Percentiles rank a stretch among this genome's conserved stretches.
Conservation (phyloP, 495 filamentous ascomycete genomes). For the Cetradonia linearis region DNA sequence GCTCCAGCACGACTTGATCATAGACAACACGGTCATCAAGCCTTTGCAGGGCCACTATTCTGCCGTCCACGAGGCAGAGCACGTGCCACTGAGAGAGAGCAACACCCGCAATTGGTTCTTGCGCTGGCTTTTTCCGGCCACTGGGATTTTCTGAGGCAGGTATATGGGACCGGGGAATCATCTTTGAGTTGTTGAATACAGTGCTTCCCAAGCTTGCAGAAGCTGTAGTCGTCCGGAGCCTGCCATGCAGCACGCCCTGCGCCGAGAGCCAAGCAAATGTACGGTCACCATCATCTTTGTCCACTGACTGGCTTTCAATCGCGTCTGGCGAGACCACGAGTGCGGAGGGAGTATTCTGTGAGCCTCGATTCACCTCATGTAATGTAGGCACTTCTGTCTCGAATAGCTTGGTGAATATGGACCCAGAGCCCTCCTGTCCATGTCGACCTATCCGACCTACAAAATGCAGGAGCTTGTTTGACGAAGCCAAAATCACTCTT, state of each 20-base stretch:
- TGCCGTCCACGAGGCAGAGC: constrained; percentile 68
- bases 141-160: constrained; percentile 53
- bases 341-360: constrained; percentile 47
- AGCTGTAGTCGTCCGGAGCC: constrained; percentile 45
- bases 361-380: constrained; percentile 53
- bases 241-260: constrained; percentile 81
- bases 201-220: constrained; percentile 50
- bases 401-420: constrained; percentile 78
- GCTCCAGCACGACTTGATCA: constrained; percentile 76
- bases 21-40: constrained; percentile 76
- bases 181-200: constrained; percentile 59
- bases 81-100: constrained; percentile 89
- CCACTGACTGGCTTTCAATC: constrained; percentile 37
- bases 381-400: constrained; percentile 68
- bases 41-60: constrained; percentile 73
- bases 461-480: constrained; percentile 64
- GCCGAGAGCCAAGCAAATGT: constrained; percentile 84
- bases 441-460: constrained; percentile 61
- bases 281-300: constrained; percentile 46
- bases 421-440: constrained; percentile 69
- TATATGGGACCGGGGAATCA: constrained; percentile 62
- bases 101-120: constrained; percentile 67
- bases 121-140: constrained; percentile 51
- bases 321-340: constrained; percentile 68
- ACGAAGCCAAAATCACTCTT: constrained; percentile 67